Conservation (phyloP, 1,284 basidiomycete genomes). For the Cystobasidium slooffiae region DNA sequence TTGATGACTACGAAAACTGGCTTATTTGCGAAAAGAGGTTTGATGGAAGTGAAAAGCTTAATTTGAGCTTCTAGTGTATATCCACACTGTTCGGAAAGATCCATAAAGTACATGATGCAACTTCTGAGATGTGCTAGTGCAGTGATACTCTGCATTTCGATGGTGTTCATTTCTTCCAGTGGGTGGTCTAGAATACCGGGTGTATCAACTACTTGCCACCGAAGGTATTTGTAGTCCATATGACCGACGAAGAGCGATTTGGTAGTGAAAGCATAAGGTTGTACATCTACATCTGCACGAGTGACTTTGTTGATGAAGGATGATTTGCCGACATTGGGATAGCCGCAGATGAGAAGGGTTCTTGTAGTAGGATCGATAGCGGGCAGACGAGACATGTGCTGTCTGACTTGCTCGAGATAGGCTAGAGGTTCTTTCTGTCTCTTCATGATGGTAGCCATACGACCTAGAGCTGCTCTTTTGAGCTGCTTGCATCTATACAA, state of each 20-base stretch:
- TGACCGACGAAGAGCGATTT: conserved; percentile 96
- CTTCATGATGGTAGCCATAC: conserved; percentile 96
- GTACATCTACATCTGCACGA: conserved; percentile 93
- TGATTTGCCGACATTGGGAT: conserved; percentile 96
- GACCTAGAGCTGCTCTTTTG: conserved; percentile 71
- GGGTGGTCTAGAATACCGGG: conserved; percentile 65
- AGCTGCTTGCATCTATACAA: conserved; percentile 96
- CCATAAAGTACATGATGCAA: conserved; percentile 95
- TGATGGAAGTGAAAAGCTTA: conserved; percentile 97
- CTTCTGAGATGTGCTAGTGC: conserved; percentile 90
- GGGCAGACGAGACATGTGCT: conserved; percentile 94
- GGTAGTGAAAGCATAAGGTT: conserved; percentile 96
- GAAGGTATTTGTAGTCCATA: conserved; percentile 94
- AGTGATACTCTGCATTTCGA: conserved; percentile 98
- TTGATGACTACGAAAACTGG: conserved; percentile 91
- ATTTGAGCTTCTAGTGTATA: conserved; percentile 92
- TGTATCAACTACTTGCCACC: conserved; percentile 88
- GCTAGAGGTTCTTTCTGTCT: conserved; percentile 95
- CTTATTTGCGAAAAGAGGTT: conserved; percentile 89
- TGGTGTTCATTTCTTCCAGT: conserved; percentile 97
- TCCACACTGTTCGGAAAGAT: conserved; percentile 92
- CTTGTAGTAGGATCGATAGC: conserved; percentile 96
- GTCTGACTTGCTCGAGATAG: conserved; percentile 94
- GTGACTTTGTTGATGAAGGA: conserved; percentile 98
- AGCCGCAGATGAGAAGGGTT: conserved; percentile 91